phyloP scores from a whole-genome alignment of 352 stramenopile genomes.

The Aphanomyces cochlioides region DNA sequence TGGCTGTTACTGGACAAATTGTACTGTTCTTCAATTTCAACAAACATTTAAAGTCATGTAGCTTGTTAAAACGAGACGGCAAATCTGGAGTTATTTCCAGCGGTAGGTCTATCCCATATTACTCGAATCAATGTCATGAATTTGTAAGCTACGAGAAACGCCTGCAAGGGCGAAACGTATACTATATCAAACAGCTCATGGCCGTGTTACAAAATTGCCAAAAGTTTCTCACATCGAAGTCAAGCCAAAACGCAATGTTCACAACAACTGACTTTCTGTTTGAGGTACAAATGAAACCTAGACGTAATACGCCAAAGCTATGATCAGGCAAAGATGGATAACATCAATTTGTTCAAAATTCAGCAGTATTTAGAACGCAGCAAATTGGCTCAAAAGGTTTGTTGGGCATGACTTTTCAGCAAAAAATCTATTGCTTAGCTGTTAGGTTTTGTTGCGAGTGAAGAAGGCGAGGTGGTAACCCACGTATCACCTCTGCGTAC shows the following conservation, averaged over 20 bases:
- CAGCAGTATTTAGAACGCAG: slow-evolving; percentile 76
- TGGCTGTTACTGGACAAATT: slow-evolving; percentile 37
- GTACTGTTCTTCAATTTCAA: slow-evolving; percentile 42
- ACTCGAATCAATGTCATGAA: too few species aligned
- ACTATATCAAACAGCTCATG: slow-evolving; percentile 88
- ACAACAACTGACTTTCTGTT: slow-evolving; percentile 86
- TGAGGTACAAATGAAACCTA: slow-evolving; percentile 38
- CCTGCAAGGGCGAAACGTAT: slow-evolving; percentile 80
- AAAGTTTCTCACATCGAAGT: slow-evolving; percentile 65
- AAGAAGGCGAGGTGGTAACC: slow-evolving; percentile 44
- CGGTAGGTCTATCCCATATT: background rate
- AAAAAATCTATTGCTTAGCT: slow-evolving; percentile 19
- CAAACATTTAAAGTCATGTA: slow-evolving; percentile 61
- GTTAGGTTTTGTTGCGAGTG: slow-evolving; percentile 30
- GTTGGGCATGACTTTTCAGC: slow-evolving; percentile 34
- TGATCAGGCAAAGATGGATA: slow-evolving; percentile 37
- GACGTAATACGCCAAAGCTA: too few species aligned
- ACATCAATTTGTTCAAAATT: slow-evolving; percentile 90
- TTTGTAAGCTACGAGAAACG: slow-evolving; percentile 73
- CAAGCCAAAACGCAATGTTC: slow-evolving; percentile 42
- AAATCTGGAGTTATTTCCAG: slow-evolving; percentile 82
- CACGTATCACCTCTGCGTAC: slow-evolving; percentile 78
- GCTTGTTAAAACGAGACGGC: slow-evolving; percentile 41
- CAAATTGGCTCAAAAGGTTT: slow-evolving; percentile 75
- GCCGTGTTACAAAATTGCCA: slow-evolving; percentile 66